Evolutionary conservation across 2,329 filamentous ascomycete species (phyloP), one percentile per base, ranked within the genome.

Genomic region (Diaporthe sp.): DNA sequence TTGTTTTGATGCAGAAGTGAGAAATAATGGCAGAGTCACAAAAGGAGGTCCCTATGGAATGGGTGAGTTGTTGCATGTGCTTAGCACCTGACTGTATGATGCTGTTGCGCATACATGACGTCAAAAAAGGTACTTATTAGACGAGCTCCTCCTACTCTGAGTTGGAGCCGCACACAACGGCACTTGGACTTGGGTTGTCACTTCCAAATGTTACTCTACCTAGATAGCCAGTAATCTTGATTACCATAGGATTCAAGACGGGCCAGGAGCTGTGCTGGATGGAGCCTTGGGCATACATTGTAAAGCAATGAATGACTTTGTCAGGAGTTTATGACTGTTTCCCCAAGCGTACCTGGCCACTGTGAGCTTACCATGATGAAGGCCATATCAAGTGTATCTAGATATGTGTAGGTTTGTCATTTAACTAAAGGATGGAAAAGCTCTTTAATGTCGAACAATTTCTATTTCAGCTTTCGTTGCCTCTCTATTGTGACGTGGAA

Each of bases 21-120:
- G 49, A 61, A 37, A 31, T 22, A 69, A 39, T 13, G 25, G 13
- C 10, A 3, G 53, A 13, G 6, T 19, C n/a, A 51, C 13, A 17
- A 39, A 53, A 6, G 12, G 7, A 2, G 13, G 25, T 4, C 19
- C 25, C 37, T 39, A 12, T 31, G 13, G 2, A 31, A 55, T 31
- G 53, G 25, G 13, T 55, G n/a, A 28, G 53, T 8, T 28, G 46
- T 25, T 28, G 39, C 25, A 37, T 31, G 59, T 44, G 59, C n/a
- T 22, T n/a, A 19, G 28, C 42, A 6, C 5, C 13, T 25, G 6
- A 17, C 12, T 25, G 44, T 9, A 49, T 69, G 46, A 42, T 69
- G 46, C 1, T 25, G 49, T 25, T 28, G 65, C 25, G 65, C 49
- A 53, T 68, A n/a, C 46, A 69, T 69, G 65, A 69, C 65, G 65